These are phyloP conservation scores for Gremmenia infestans DNA, from an alignment of 2,329 filamentous ascomycete species.

Conservation along the genomic window DNA sequence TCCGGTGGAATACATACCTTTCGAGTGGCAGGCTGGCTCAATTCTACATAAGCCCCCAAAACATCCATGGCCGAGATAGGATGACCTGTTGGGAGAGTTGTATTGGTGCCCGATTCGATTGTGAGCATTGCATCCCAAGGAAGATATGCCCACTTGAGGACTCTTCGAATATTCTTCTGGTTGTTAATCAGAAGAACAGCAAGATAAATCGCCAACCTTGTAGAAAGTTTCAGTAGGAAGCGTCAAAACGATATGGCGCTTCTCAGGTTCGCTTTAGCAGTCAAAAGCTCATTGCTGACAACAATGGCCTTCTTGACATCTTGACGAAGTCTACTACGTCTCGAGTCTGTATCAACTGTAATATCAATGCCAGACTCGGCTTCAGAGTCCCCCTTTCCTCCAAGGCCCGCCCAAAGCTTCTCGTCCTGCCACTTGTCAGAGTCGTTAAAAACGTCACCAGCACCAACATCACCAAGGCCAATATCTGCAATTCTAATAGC, in stretches of 20 bases:
- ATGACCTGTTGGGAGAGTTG: constrained; percentile 39
- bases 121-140: constrained; percentile 54
- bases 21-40: constrained; percentile 52
- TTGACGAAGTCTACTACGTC: constrained; percentile 44
- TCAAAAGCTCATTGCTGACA: constrained; percentile 47
- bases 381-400: constrained; percentile 10
- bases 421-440: constrained; percentile 66
- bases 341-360: constrained; percentile 21
- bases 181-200: constrained; percentile 16
- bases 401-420: constrained; percentile 40
- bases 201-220: constrained; percentile 19
- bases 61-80: constrained; percentile 49
- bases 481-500: constrained; percentile 11
- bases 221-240: constrained; percentile 16
- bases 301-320: constrained; percentile 60
- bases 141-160: constrained; percentile 51
- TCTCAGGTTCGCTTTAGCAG: constrained; percentile 45
- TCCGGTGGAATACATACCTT: constrained; percentile 30
- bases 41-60: constrained; percentile 53
- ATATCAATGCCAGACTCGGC: constrained; percentile 17
- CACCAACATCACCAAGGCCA: constrained; percentile 15
- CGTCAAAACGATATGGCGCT: constrained; percentile 53
- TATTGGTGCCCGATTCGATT: constrained; percentile 37
- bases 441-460: constrained; percentile 59
- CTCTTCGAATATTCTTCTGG: constrained; percentile 35